These are phyloP conservation scores for Pyrenochaeta sp. DNA, from an alignment of 2,329 filamentous ascomycete genomes.

Conservation along the genomic window DNA sequence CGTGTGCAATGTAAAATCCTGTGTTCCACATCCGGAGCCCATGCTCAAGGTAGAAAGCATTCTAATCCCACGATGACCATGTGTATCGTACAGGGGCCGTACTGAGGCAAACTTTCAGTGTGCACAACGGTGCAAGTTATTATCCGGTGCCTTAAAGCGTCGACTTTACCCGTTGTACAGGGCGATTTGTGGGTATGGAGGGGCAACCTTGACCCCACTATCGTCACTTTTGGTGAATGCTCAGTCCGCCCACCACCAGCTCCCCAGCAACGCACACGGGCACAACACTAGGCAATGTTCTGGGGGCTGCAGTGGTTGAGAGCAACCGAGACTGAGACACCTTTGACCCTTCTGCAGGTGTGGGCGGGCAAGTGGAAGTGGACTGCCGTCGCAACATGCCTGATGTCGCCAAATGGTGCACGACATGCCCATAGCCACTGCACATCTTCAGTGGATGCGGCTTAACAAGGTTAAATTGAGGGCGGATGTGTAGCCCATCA, in stretches of 20 bases:
- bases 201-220: slow-evolving; percentile 25
- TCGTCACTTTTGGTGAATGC: slow-evolving; percentile 10
- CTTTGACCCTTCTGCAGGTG: slow-evolving; percentile 10
- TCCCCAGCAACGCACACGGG: slow-evolving; percentile 8
- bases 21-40: slow-evolving; percentile 1
- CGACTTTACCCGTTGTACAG: slow-evolving; percentile 23
- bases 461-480: slow-evolving; percentile 29
- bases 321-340: slow-evolving; percentile 1
- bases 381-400: background rate
- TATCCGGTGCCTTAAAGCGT: slow-evolving; percentile 28
- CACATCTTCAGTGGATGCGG: slow-evolving; percentile 11
- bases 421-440: background rate
- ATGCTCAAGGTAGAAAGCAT: slow-evolving; percentile 1
- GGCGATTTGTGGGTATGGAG: slow-evolving; percentile 21
- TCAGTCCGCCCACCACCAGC: slow-evolving; percentile 9
- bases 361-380: slow-evolving; percentile 6
- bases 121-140: slow-evolving; percentile 15
- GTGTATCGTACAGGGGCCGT: slow-evolving; percentile 2
- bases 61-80: slow-evolving; percentile 8
- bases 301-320: slow-evolving; percentile 6
- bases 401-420: slow-evolving; percentile 1
- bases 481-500: slow-evolving; percentile 21
- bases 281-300: background rate
- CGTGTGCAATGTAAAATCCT: slow-evolving; percentile 5
- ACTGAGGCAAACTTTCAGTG: background rate